Percentiles rank a stretch among this genome's conserved stretches.
These are phyloP conservation scores for Phaeolepiota aurea DNA, from an alignment of 768 basidiomycete species.

Conservation along the genomic window DNA sequence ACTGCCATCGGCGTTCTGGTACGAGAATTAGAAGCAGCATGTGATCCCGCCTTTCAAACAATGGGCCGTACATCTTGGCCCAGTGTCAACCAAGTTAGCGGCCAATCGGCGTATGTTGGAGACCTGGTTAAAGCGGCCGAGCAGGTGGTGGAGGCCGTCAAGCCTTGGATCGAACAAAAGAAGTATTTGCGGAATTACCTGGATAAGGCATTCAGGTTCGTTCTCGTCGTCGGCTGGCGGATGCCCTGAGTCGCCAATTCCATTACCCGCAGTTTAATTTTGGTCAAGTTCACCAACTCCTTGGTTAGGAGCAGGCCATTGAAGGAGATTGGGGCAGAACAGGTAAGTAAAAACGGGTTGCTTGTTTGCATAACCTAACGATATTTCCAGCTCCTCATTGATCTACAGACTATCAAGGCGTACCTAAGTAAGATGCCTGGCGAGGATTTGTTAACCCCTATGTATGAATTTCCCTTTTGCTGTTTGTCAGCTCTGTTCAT, in stretches of 20 bases:
- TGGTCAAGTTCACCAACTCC: constrained; percentile 83
- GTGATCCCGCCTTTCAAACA: constrained; percentile 69
- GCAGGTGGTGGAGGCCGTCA: constrained; percentile 67
- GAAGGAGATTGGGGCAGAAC: constrained; percentile 91
- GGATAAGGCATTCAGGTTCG: constrained; percentile 87
- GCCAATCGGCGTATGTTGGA: constrained; percentile 72
- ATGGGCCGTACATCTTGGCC: constrained; percentile 79
- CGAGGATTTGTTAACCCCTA: constrained; percentile 45
- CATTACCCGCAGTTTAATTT: constrained; percentile 46
- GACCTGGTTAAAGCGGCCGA: constrained; percentile 73
- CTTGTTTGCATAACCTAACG: not conserved
- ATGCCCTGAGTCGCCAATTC: not conserved
- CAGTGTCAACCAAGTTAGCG: constrained; percentile 73
- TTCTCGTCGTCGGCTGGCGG: not conserved
- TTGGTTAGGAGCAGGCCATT: constrained; percentile 88
- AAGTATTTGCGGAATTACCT: constrained; percentile 90
- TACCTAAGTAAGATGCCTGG: constrained; percentile 81
- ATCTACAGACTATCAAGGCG: constrained; percentile 80
- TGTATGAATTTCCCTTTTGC: constrained; percentile 24
- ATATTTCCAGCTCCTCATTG: constrained; percentile 54
- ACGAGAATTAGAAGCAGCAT: constrained; percentile 77
- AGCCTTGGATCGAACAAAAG: constrained; percentile 85
- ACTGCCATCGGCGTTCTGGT: constrained; percentile 73
- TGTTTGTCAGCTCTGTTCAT: constrained; percentile 1
- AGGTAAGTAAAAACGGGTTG: constrained; percentile 35